Base-by-base conservation (phyloP, 306 rosid species). In the Elaeagnus macrophylla region DNA sequence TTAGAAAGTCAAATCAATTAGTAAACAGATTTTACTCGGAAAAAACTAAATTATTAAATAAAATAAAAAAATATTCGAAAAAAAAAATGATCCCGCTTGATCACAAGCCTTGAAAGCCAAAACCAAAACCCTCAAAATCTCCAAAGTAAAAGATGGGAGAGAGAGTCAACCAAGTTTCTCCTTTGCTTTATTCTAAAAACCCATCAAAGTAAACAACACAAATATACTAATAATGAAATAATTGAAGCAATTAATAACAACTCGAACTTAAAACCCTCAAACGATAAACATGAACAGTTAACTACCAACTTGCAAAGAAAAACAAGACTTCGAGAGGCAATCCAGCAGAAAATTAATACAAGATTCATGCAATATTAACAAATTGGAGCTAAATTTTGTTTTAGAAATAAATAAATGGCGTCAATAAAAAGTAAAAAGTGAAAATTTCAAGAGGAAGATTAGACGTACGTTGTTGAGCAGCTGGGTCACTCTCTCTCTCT, bases 101-200 rank as follows among this genome's bases (percentile, higher is more conserved):
- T 17, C 2, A 50, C 1, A 50, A 63, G 50, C 14, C 50, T 19
- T 42, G 51, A 69, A 49, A 44, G 43, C 10, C 49, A 61, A 64
- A 61, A 51, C 61, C 62, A 55, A 60, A 9, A 44, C 15, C 46
- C n/a, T 1, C 32, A 68, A 59, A 77, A 45, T 42, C 48, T 44
- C 36, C 41, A 14, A 42, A 67, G 75, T 71, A 72, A 64, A 73
- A 57, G 12, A 10, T 17, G 39, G 12, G 54, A 51, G 63, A 81
- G n/a, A 47, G 72, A 80, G 84, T 84, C 88, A 88, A 84, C 90
- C 75, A 66, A 61, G 32, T 25, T 5, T 25, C 51, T 63, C 78
- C 65, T 47, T n/a, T 32, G 15, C 8, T 42, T 39, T 40, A 37
- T n/a, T 20, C 48, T 3, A 35, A 67, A 69, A 53, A 19, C 20